A percentile compares a stretch with the other conserved stretches of the same genome.
Conservation (phyloP, 1,284 basidiomycete genomes). For the Naganishia sp. region DNA sequence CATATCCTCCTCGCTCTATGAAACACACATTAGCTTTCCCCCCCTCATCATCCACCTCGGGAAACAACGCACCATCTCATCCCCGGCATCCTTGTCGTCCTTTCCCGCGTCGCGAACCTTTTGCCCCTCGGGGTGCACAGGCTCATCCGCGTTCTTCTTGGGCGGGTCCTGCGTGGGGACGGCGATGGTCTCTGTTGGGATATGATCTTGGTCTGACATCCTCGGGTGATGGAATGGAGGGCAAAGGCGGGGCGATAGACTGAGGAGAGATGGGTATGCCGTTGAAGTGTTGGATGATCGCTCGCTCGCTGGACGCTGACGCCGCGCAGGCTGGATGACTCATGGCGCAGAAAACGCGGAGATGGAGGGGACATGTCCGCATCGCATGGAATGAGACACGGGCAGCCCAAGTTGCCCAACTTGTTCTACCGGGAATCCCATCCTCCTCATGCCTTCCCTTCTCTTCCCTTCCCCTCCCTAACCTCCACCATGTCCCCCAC, state of each 20-base stretch:
- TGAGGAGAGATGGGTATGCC: neutral
- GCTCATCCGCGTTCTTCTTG: conserved; percentile 53
- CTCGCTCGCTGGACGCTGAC: conserved; percentile 6
- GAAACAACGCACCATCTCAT: conserved; percentile 72
- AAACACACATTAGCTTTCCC: neutral
- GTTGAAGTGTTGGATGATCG: neutral
- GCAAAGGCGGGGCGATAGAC: neutral
- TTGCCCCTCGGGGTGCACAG: conserved; percentile 53
- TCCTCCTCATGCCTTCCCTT: too few species aligned
- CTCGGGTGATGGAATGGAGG: neutral
- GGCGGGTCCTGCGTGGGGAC: conserved; percentile 56
- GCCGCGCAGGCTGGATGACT: conserved; percentile 13
- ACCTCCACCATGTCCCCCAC: too few species aligned
- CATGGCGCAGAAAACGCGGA: conserved; percentile 13
- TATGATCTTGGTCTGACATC: conserved; percentile 14
- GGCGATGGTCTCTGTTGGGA: conserved; percentile 42
- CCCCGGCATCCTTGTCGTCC: conserved; percentile 52
- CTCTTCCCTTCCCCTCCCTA: too few species aligned
- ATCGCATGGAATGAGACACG: too few species aligned
- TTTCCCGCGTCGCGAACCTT: conserved; percentile 58
- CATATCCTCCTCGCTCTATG: conserved; percentile 88
- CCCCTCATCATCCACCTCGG: conserved; percentile 15
- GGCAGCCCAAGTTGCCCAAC: too few species aligned
- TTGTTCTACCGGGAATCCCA: too few species aligned
- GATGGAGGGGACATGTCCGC: neutral